phyloP scores from a whole-genome alignment of 164 flowering plant genomes.

The Liriodendron chinense region DNA sequence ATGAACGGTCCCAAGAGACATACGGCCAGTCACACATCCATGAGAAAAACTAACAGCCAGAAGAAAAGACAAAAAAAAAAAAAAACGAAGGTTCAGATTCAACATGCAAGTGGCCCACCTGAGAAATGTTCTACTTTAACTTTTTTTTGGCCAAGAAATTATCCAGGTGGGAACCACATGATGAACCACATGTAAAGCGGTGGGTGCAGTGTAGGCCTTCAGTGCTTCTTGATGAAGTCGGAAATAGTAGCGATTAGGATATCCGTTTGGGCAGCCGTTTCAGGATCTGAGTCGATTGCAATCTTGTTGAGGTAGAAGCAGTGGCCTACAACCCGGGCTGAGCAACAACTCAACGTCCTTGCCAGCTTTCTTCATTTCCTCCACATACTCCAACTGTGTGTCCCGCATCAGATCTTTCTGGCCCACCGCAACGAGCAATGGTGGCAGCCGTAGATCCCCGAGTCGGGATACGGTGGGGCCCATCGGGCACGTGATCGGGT shows the following conservation, averaged over 20 bases:
- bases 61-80: no score
- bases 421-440: conserved; percentile 57
- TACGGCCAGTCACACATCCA: no score
- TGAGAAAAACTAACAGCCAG: no score
- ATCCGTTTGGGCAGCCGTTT: conserved; percentile 35
- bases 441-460: conserved; percentile 43
- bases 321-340: conserved; percentile 52
- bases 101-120: no score
- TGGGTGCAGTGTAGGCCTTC: background rate
- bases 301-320: conserved; percentile 70
- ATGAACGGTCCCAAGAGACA: no score
- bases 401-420: conserved; percentile 61
- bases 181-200: no score
- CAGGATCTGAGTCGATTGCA: conserved; percentile 58
- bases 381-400: conserved; percentile 68
- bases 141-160: no score
- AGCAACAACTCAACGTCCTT: conserved; percentile 53
- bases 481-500: conserved; percentile 84
- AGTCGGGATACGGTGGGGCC: conserved; percentile 48
- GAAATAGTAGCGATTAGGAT: conserved; percentile 36
- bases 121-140: no score
- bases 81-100: no score
- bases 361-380: conserved; percentile 59
- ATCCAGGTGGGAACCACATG: no score
- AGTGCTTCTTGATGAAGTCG: conserved; percentile 47